A percentile compares a stretch with the other conserved stretches of the same genome.
Evolutionary conservation across 345 rosid species (phyloP).

Genomic region (Lumnitzera littorea): DNA sequence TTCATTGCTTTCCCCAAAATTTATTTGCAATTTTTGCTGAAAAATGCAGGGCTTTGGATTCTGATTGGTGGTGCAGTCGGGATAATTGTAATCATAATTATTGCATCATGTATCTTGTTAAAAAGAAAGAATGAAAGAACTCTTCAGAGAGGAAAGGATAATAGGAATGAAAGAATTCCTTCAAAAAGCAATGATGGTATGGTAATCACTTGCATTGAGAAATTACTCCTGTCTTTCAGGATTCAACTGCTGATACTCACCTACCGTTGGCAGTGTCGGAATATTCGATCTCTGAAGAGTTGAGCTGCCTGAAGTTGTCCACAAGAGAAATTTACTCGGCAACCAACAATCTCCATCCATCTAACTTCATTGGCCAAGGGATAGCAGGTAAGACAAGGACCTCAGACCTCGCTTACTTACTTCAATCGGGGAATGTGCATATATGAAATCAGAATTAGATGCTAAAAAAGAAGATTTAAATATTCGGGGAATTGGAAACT

Average conservation of each 20-base stretch:
- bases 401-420: no score
- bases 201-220: neutral
- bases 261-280: slow-evolving; percentile 10
- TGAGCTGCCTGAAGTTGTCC: slow-evolving; percentile 26
- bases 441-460: neutral
- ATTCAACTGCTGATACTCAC: neutral
- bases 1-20: neutral
- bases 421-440: neutral
- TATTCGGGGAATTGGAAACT: no score
- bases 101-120: slow-evolving; percentile 22
- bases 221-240: neutral
- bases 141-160: slow-evolving; percentile 11
- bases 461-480: neutral
- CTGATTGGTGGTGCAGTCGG: slow-evolving; percentile 21
- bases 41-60: slow-evolving; percentile 22
- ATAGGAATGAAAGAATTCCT: neutral
- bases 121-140: slow-evolving; percentile 7
- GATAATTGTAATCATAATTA: slow-evolving; percentile 14
- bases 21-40: slow-evolving; percentile 1
- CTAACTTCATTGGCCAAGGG: slow-evolving; percentile 59
- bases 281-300: slow-evolving; percentile 14
- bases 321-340: slow-evolving; percentile 39
- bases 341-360: slow-evolving; percentile 36
- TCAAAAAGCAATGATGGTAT: neutral
- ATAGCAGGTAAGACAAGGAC: slow-evolving; percentile 37